Percentiles rank a stretch among this genome's conserved stretches.
phyloP scores from a whole-genome alignment of 768 basidiomycete species.

The Mycena polygramma region DNA sequence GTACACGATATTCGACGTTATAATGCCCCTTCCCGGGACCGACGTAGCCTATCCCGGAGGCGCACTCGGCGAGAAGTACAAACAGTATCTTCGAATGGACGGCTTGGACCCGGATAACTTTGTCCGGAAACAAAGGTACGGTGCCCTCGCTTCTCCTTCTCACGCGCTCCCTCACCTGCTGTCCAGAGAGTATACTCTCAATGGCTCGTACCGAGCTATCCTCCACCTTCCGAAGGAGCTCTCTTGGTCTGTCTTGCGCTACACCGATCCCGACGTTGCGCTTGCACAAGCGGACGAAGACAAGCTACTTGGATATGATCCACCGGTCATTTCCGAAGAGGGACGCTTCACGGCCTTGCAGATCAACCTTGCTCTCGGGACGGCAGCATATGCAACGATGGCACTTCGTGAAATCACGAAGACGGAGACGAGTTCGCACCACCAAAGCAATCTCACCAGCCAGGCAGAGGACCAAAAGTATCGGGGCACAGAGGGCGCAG shows the following conservation, averaged over 20 bases:
- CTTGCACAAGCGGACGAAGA: constrained; percentile 98
- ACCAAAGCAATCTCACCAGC: constrained; percentile 84
- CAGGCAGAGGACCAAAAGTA: constrained; percentile 88
- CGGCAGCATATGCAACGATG: constrained; percentile 98
- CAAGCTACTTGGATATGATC: constrained; percentile 83
- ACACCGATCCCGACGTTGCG: constrained; percentile 93
- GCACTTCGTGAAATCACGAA: constrained; percentile 95
- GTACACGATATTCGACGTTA: constrained; percentile 93
- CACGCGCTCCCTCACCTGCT: constrained; percentile 23
- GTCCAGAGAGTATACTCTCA: constrained; percentile 88
- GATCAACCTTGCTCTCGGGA: constrained; percentile 86
- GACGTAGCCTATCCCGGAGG: constrained; percentile 95
- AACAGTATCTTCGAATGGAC: constrained; percentile 84
- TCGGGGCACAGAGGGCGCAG: constrained; percentile 65
- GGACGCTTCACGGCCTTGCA: constrained; percentile 93
- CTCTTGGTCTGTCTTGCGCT: constrained; percentile 85
- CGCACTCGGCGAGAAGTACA: constrained; percentile 86
- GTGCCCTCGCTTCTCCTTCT: neutral
- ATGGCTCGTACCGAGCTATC: constrained; percentile 94
- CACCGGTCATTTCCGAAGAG: constrained; percentile 73
- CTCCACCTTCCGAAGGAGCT: constrained; percentile 87
- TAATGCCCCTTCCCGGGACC: constrained; percentile 97
- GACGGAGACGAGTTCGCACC: constrained; percentile 94
- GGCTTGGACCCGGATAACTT: constrained; percentile 94
- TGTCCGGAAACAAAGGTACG: constrained; percentile 89